phyloP scores from a whole-genome alignment of 441 rosid genomes.

The Erodium chrysanthum region DNA sequence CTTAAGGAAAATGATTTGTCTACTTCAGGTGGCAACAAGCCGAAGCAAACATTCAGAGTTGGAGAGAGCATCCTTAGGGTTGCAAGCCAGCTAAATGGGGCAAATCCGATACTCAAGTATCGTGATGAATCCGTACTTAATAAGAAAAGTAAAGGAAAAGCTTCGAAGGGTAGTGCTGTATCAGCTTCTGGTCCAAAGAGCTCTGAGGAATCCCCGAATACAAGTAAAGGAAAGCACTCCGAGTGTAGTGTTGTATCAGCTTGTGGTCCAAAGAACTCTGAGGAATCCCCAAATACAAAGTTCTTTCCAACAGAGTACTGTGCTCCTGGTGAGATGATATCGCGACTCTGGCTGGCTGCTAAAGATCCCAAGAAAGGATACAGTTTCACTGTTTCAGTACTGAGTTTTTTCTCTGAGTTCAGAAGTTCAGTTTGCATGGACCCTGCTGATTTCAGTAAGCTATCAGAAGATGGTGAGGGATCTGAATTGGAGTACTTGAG shows the following conservation, averaged over 20 bases:
- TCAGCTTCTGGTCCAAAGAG: slow-evolving; percentile 3
- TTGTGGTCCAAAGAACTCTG: slow-evolving; percentile 9
- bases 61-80: slow-evolving; percentile 59
- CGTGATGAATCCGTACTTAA: slow-evolving; percentile 13
- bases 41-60: slow-evolving; percentile 37
- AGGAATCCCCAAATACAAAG: slow-evolving; percentile 21
- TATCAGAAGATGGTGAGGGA: slow-evolving; percentile 21
- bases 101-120: slow-evolving; percentile 28
- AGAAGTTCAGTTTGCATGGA: slow-evolving; percentile 35
- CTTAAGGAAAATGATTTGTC: slow-evolving; percentile 24
- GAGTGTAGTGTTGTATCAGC: slow-evolving; percentile 7
- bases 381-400: slow-evolving; percentile 18
- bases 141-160: slow-evolving; percentile 1
- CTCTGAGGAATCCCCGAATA: slow-evolving; percentile 19
- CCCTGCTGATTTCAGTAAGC: slow-evolving; percentile 7
- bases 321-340: slow-evolving; percentile 30
- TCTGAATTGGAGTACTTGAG: slow-evolving; percentile 21
- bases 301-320: slow-evolving; percentile 18
- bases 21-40: slow-evolving; percentile 11
- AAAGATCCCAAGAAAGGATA: slow-evolving; percentile 24
- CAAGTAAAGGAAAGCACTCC: neutral
- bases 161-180: slow-evolving; percentile 6
- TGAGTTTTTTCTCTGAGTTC: slow-evolving; percentile 32
- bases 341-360: slow-evolving; percentile 32
- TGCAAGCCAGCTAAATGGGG: slow-evolving; percentile 47